Evolutionary conservation across 768 basidiomycete species (phyloP).

Genomic region (Dentipellis fragilis): DNA sequence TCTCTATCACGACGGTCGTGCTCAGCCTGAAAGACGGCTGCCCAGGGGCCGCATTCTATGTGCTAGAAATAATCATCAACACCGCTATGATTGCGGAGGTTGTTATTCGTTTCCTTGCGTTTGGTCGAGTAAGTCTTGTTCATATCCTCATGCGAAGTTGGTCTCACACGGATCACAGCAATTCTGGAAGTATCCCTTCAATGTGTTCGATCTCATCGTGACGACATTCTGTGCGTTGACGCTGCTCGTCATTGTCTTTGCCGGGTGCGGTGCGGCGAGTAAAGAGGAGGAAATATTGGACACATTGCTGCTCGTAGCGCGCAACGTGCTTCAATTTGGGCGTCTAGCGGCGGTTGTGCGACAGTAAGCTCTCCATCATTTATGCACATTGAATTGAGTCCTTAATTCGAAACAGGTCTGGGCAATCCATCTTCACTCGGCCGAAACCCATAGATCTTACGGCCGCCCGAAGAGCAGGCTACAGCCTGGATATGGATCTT

Average conservation of each 20-base stretch:
- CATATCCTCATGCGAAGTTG: background rate
- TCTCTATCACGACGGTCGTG: constrained; percentile 79
- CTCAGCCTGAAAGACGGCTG: constrained; percentile 79
- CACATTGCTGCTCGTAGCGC: constrained; percentile 81
- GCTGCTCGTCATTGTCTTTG: constrained; percentile 77
- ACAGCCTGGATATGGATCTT: constrained; percentile 62
- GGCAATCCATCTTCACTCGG: constrained; percentile 80
- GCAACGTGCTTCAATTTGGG: constrained; percentile 89
- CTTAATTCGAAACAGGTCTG: constrained; percentile 45
- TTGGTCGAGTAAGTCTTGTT: constrained; percentile 65
- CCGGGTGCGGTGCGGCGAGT: constrained; percentile 72
- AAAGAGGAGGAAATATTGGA: constrained; percentile 94
- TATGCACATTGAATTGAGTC: background rate
- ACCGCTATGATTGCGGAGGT: constrained; percentile 92
- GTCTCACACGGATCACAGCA: constrained; percentile 38
- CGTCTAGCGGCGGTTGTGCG: constrained; percentile 88
- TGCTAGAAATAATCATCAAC: constrained; percentile 85
- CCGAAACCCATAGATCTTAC: constrained; percentile 83
- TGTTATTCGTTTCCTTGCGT: constrained; percentile 80
- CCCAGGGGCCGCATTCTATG: constrained; percentile 79
- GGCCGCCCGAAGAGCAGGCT: constrained; percentile 54
- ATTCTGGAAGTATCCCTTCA: constrained; percentile 96
- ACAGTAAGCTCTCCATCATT: constrained; percentile 48
- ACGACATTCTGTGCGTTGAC: constrained; percentile 88
- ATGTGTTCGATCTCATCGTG: constrained; percentile 79